These are phyloP conservation scores for Closterium sp. DNA, from an alignment of 139 green algal species.

Conservation along the genomic window DNA sequence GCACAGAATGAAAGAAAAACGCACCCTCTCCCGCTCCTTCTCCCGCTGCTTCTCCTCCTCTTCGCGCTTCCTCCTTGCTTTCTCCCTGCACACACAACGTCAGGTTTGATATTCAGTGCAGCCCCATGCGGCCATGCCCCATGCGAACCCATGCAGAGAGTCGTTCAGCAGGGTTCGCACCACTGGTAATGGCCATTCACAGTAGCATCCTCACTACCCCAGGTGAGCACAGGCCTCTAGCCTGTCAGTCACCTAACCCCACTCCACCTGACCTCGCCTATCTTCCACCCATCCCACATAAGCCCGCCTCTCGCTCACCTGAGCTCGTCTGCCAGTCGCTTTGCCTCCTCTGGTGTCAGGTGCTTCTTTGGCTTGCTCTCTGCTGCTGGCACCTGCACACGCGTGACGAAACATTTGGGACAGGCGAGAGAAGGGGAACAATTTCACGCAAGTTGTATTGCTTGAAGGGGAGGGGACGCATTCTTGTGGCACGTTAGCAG, in stretches of 20 bases:
- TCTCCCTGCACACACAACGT: slow-evolving; percentile 50
- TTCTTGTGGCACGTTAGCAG: too few species aligned
- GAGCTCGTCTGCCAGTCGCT: slow-evolving; percentile 59
- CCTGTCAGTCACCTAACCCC: neutral
- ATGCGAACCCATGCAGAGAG: too few species aligned
- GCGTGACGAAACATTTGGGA: neutral
- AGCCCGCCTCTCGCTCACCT: slow-evolving; percentile 7
- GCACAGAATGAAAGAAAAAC: neutral
- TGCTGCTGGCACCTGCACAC: slow-evolving; percentile 9
- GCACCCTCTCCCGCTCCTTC: slow-evolving; percentile 62
- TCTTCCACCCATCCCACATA: neutral
- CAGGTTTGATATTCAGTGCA: too few species aligned
- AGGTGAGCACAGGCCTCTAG: neutral
- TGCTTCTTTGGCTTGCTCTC: slow-evolving; percentile 19
- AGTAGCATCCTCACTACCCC: neutral
- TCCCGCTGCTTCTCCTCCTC: slow-evolving; percentile 72
- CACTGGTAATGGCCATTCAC: neutral
- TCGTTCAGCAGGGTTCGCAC: too few species aligned
- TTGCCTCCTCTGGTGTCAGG: slow-evolving; percentile 74
- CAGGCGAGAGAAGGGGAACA: neutral
- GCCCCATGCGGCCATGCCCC: neutral
- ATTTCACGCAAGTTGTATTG: too few species aligned
- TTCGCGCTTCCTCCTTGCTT: slow-evolving; percentile 55
- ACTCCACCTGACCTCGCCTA: neutral
- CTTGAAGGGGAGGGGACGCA: too few species aligned